These are phyloP conservation scores for Didymella pinodella DNA, from an alignment of 2,329 filamentous ascomycete species.

Conservation along the genomic window DNA sequence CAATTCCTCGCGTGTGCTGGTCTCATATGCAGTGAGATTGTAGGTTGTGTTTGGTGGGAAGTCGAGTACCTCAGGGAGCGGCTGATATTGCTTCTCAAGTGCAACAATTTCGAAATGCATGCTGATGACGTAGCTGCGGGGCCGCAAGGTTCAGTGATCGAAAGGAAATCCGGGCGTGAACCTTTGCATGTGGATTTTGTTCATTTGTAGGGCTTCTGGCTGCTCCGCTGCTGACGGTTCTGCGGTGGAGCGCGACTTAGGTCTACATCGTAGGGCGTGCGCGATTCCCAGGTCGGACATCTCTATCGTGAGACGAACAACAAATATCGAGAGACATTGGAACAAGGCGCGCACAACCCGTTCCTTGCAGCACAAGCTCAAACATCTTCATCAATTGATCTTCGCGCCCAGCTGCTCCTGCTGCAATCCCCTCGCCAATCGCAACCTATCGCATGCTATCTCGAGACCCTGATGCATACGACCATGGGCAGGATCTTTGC, in stretches of 20 bases:
- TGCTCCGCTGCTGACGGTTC: constrained; percentile 2
- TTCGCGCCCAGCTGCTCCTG: constrained; percentile 1
- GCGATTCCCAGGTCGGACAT: neutral
- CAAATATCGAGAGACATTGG: neutral
- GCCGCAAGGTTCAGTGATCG: neutral
- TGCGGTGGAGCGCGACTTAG: neutral
- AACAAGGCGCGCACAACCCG: constrained; percentile 12
- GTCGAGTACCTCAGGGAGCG: constrained; percentile 50
- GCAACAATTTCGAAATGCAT: constrained; percentile 57
- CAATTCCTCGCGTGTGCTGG: constrained; percentile 38
- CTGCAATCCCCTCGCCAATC: constrained; percentile 15
- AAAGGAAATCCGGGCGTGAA: constrained; percentile 2
- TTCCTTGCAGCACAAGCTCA: constrained; percentile 14
- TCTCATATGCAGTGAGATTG: constrained; percentile 53
- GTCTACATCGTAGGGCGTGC: constrained; percentile 9
- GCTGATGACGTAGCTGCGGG: constrained; percentile 21
- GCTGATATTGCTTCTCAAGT: constrained; percentile 55
- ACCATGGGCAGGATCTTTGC: constrained; percentile 18
- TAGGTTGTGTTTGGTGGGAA: constrained; percentile 50
- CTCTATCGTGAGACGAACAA: neutral
- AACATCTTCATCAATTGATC: neutral
- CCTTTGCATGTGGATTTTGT: constrained; percentile 1
- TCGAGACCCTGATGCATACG: constrained; percentile 13
- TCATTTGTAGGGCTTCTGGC: neutral
- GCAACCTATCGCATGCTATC: constrained; percentile 19